Percentiles rank a stretch among this genome's conserved stretches.
phyloP scores from a whole-genome alignment of 257 asterid genomes.

The Scutellaria minor region DNA sequence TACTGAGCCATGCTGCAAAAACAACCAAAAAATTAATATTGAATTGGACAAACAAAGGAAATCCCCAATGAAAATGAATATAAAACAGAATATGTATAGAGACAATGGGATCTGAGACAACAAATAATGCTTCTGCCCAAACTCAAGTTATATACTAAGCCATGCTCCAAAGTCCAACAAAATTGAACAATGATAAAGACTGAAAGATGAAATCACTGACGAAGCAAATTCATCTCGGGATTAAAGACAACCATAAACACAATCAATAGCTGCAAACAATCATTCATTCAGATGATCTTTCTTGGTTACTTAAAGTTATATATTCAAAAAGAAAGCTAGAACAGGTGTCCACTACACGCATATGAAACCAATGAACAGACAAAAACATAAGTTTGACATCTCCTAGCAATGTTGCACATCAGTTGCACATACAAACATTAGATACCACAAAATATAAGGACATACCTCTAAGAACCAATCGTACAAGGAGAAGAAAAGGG shows the following conservation, averaged over 20 bases:
- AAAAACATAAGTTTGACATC: conserved; percentile 8
- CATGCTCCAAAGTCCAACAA: conserved; percentile 61
- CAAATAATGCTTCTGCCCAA: conserved; percentile 74
- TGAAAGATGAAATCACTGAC: conserved; percentile 13
- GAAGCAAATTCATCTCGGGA: neutral
- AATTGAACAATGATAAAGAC: conserved; percentile 29
- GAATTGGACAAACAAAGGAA: conserved; percentile 25
- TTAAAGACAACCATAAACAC: neutral
- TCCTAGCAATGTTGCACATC: neutral
- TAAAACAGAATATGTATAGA: conserved; percentile 75
- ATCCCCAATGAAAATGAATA: conserved; percentile 54
- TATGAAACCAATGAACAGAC: conserved; percentile 18
- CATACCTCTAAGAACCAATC: conserved; percentile 95
- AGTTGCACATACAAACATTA: neutral
- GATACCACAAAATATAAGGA: conserved; percentile 1
- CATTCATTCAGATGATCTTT: neutral
- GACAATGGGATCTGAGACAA: conserved; percentile 72
- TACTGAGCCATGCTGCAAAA: conserved; percentile 86
- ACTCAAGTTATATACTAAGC: conserved; percentile 76
- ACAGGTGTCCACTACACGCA: neutral
- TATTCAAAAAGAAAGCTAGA: neutral
- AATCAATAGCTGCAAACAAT: neutral
- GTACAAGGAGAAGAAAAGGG: conserved; percentile 85
- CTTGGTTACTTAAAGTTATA: no score
- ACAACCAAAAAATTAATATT: conserved; percentile 37